Evolutionary conservation across 495 filamentous ascomycete species (phyloP).

Genomic region (Pseudoneurospora amorphoporcata): DNA sequence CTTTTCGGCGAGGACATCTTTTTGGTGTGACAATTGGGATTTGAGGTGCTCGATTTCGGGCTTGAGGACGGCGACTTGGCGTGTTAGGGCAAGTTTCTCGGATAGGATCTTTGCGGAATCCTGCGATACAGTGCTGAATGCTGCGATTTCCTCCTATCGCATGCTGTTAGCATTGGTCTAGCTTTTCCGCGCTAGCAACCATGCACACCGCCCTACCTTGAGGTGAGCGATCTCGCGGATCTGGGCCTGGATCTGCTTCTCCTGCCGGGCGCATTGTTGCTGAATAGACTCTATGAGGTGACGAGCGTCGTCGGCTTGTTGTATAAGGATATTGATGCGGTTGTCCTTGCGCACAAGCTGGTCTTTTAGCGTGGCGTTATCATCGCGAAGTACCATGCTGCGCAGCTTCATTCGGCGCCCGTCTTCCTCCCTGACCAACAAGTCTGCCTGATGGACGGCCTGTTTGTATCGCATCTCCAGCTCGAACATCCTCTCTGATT

Average conservation of each 20-base stretch:
- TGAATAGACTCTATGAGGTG: conserved; percentile 45
- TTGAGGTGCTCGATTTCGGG: conserved; percentile 71
- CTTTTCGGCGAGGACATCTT: conserved; percentile 61
- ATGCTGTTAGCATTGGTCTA: conserved; percentile 7
- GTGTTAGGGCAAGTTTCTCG: conserved; percentile 64
- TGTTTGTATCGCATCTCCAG: conserved; percentile 61
- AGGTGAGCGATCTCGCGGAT: conserved; percentile 54
- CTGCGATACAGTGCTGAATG: conserved; percentile 49
- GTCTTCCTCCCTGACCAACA: conserved; percentile 58
- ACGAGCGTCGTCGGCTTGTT: conserved; percentile 46
- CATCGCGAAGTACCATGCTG: conserved; percentile 56
- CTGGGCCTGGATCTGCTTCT: conserved; percentile 45
- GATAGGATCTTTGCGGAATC: conserved; percentile 60
- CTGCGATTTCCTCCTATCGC: conserved; percentile 54
- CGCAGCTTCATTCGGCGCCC: conserved; percentile 54
- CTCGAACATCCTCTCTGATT: conserved; percentile 26
- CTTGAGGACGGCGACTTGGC: conserved; percentile 59
- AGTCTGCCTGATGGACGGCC: conserved; percentile 43
- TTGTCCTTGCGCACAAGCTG: conserved; percentile 36
- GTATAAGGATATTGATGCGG: conserved; percentile 48
- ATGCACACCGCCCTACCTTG: conserved; percentile 40
- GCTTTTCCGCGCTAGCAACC: background rate
- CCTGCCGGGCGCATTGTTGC: conserved; percentile 44
- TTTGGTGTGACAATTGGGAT: conserved; percentile 55
- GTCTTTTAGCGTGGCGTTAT: conserved; percentile 40